Conservation (phyloP, 495 filamentous ascomycete genomes). For the Penicillium simplicissimum region DNA sequence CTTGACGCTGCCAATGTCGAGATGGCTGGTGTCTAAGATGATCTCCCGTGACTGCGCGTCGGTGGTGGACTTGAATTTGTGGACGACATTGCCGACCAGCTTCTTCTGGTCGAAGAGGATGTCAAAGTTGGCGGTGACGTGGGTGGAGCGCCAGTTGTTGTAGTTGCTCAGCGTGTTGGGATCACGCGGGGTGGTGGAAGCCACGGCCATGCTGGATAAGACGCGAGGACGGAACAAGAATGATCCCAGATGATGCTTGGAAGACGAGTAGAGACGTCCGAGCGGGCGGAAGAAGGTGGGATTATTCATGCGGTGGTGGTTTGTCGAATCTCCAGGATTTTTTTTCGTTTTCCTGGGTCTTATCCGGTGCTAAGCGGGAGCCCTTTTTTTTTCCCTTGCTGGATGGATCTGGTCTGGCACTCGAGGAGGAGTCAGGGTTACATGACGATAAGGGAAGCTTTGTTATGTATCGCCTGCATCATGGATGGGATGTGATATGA, state of each 20-base stretch:
- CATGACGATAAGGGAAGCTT: background rate
- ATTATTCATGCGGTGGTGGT: background rate
- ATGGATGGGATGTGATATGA: background rate
- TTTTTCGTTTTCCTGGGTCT: background rate
- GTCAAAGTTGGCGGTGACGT: constrained; percentile 74
- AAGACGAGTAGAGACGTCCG: constrained; percentile 3
- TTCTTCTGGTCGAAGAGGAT: constrained; percentile 78
- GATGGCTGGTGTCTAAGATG: constrained; percentile 80
- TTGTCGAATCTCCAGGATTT: background rate
- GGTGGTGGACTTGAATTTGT: constrained; percentile 72
- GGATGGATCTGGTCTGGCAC: background rate
- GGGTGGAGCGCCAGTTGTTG: constrained; percentile 75
- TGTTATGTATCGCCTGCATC: background rate
- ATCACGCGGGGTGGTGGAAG: constrained; percentile 64
- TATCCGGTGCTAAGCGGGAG: constrained; percentile 14
- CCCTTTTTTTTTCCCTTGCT: no score
- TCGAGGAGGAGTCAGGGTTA: background rate
- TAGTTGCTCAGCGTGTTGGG: constrained; percentile 94
- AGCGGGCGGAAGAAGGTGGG: constrained; percentile 4
- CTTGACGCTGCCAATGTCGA: constrained; percentile 67
- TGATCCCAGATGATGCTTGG: background rate
- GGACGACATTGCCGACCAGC: constrained; percentile 70
- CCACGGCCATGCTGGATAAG: constrained; percentile 39
- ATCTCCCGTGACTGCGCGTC: constrained; percentile 70
- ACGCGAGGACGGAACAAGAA: background rate